phyloP scores from a whole-genome alignment of 129 eudicot genomes.

The Flaveria bidentis region DNA sequence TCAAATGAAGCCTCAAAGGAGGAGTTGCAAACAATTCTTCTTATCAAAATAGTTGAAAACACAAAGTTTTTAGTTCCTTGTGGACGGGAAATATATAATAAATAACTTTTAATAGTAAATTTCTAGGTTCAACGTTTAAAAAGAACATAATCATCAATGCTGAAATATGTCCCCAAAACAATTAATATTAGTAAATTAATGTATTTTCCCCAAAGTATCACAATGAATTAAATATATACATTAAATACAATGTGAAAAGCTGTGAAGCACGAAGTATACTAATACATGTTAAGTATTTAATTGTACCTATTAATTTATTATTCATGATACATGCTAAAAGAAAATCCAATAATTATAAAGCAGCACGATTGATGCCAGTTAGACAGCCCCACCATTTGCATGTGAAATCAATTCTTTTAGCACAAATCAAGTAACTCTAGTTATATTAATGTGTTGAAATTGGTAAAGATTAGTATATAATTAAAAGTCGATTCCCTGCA shows the following conservation, averaged over 20 bases:
- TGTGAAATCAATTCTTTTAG: constrained; percentile 31
- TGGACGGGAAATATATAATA: no score
- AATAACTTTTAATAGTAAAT: no score
- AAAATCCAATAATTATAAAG: constrained; percentile 22
- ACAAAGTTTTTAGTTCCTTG: no score
- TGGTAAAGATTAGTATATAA: constrained; percentile 23
- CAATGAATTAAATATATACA: no score
- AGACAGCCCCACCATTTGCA: constrained; percentile 29
- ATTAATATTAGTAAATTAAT: no score
- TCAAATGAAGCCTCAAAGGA: no score
- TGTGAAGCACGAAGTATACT: constrained; percentile 1
- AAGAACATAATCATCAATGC: no score
- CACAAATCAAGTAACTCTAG: constrained; percentile 21
- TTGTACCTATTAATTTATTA: background rate
- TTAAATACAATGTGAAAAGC: background rate
- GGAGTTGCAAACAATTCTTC: no score
- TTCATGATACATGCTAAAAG: constrained; percentile 2
- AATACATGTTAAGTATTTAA: background rate
- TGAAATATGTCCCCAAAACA: no score
- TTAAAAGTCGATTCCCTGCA: constrained; percentile 24
- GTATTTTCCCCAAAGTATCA: no score
- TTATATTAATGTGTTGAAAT: constrained; percentile 15
- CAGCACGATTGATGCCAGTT: constrained; percentile 30
- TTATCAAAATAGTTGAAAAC: no score
- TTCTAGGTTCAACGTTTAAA: no score